Conservation (phyloP, 331 rosid species). For the Malus hybrid region DNA sequence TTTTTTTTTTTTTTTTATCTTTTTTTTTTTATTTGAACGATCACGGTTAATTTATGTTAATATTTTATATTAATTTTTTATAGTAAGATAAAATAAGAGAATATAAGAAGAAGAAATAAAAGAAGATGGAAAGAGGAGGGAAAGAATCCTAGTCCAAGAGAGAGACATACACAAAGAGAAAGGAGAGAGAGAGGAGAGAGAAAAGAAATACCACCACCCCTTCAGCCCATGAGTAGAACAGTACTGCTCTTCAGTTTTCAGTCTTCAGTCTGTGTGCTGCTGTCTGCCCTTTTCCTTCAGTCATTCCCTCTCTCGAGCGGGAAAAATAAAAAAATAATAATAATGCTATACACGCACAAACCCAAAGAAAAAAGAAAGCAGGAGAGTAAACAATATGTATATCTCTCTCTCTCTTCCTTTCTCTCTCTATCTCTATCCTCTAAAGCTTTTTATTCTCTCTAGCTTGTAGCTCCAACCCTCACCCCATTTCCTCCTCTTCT, state of each 20-base stretch:
- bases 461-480: background rate
- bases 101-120: too few species aligned
- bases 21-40: rapidly evolving
- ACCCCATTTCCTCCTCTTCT: background rate
- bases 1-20: too few species aligned
- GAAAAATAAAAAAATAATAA: conserved; percentile 16
- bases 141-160: too few species aligned
- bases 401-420: background rate
- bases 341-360: background rate
- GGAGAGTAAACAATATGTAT: background rate
- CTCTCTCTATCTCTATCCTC: background rate
- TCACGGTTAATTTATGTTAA: too few species aligned
- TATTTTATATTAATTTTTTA: too few species aligned
- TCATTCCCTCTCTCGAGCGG: conserved; percentile 16
- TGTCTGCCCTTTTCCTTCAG: background rate
- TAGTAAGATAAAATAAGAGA: too few species aligned
- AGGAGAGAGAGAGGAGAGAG: background rate
- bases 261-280: background rate
- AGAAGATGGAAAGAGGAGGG: too few species aligned
- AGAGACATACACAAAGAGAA: too few species aligned
- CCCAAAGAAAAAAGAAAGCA: background rate
- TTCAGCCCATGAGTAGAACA: background rate
- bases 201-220: conserved; percentile 1
- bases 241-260: background rate
- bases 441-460: background rate